Percentiles rank a stretch among this genome's conserved stretches.
Conservation (phyloP, 768 basidiomycete species). For the Suillus cothurnatus region DNA sequence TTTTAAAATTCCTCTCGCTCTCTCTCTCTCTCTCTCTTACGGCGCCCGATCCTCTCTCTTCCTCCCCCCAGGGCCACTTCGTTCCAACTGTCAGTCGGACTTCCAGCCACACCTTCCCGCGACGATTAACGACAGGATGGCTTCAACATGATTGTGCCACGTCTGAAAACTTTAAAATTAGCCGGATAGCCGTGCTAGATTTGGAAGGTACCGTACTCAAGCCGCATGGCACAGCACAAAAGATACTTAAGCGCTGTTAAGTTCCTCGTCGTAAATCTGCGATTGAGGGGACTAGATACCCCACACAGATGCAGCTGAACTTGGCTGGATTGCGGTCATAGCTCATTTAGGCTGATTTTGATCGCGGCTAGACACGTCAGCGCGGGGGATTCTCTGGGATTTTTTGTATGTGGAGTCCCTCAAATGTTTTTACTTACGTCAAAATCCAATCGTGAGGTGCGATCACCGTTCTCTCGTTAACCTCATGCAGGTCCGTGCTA, state of each 20-base stretch:
- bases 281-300: conserved; percentile 6
- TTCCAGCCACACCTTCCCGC: conserved; percentile 3
- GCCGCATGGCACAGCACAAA: background rate
- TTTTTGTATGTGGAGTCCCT: background rate
- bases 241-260: background rate
- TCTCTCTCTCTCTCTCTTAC: background rate
- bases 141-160: background rate
- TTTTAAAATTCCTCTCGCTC: background rate
- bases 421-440: conserved; percentile 2
- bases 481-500: background rate
- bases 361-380: conserved; percentile 2
- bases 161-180: conserved; percentile 6
- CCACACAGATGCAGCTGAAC: background rate
- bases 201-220: background rate
- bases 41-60: background rate
- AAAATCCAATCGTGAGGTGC: background rate
- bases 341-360: background rate
- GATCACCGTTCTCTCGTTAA: conserved; percentile 3
- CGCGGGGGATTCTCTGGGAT: conserved; percentile 5
- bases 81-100: background rate
- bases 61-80: background rate
- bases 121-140: background rate
- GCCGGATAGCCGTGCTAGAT: background rate
- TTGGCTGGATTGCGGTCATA: background rate
- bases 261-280: conserved; percentile 5